Evolutionary conservation across 2,329 filamentous ascomycete genomes (phyloP).

Genomic region (Cladosporium sp.): DNA sequence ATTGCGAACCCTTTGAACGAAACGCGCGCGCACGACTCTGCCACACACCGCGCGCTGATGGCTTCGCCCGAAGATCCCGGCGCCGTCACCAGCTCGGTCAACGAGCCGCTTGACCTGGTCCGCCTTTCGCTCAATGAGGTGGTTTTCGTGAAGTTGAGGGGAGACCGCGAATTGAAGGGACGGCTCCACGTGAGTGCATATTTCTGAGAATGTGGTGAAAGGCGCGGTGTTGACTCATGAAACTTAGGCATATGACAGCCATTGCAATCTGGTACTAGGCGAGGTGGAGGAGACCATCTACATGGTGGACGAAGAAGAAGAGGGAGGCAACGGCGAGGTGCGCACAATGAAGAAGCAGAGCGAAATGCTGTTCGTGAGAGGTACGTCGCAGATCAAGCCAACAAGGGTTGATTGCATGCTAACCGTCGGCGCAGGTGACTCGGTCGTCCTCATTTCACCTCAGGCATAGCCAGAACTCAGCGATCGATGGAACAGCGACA

Average conservation of each 20-base stretch:
- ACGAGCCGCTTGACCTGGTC: conserved; percentile 93
- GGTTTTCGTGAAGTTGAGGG: conserved; percentile 93
- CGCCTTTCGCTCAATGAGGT: conserved; percentile 90
- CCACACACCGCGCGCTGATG: conserved; percentile 47
- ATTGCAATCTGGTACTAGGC: conserved; percentile 93
- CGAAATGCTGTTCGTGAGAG: conserved; percentile 97
- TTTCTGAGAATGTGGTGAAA: background rate
- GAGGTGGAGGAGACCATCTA: conserved; percentile 98
- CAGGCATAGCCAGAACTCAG: conserved; percentile 23
- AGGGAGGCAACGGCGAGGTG: conserved; percentile 71
- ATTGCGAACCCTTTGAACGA: background rate
- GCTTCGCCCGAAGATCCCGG: conserved; percentile 64
- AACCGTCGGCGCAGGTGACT: conserved; percentile 35
- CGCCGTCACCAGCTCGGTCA: conserved; percentile 54
- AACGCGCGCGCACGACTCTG: background rate
- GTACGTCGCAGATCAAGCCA: conserved; percentile 45
- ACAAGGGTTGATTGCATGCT: background rate
- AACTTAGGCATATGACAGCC: conserved; percentile 86
- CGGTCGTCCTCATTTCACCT: conserved; percentile 44
- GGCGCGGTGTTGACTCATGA: background rate
- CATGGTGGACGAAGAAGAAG: conserved; percentile 79
- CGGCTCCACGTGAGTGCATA: conserved; percentile 71
- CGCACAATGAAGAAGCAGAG: conserved; percentile 91
- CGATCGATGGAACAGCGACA: background rate
- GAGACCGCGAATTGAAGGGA: conserved; percentile 91